These are phyloP conservation scores for Fusarium sp. DNA, from an alignment of 2,329 filamentous ascomycete species.

Conservation along the genomic window DNA sequence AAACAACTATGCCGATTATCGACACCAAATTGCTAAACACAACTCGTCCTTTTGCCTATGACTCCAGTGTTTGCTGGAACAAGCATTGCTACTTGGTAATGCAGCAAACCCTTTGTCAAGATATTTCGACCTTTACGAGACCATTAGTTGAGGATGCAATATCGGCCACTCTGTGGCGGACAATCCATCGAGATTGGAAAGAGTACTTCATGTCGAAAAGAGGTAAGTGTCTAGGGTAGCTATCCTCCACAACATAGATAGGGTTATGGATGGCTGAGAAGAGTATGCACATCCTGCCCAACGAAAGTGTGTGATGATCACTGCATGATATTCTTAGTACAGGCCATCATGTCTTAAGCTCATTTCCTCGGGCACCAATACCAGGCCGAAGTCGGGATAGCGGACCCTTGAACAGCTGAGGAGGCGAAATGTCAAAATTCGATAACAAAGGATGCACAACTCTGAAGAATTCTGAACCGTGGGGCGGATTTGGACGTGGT, in stretches of 20 bases:
- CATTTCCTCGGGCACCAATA: constrained; percentile 34
- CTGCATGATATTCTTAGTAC: constrained; percentile 29
- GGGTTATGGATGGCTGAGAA: neutral
- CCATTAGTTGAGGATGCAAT: neutral
- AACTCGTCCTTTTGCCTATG: neutral
- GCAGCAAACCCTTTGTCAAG: no score
- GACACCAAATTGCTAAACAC: neutral
- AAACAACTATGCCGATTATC: neutral
- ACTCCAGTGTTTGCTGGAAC: neutral
- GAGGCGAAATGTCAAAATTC: constrained; percentile 18
- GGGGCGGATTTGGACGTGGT: constrained; percentile 1
- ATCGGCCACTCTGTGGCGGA: neutral
- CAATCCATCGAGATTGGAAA: neutral
- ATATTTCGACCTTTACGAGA: neutral
- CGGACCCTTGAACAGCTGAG: constrained; percentile 31
- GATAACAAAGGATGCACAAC: constrained; percentile 2
- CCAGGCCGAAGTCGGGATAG: constrained; percentile 25
- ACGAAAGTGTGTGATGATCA: constrained; percentile 12
- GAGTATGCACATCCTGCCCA: constrained; percentile 1
- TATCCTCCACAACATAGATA: constrained; percentile 7
- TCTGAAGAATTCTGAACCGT: neutral
- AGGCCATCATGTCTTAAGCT: constrained; percentile 16
- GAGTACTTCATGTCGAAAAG: neutral
- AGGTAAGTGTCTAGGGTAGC: constrained; percentile 3
- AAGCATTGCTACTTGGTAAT: neutral